Evolutionary conservation across 768 basidiomycete species (phyloP), one percentile per base, ranked within the genome.

Genomic region (Panus rudis): DNA sequence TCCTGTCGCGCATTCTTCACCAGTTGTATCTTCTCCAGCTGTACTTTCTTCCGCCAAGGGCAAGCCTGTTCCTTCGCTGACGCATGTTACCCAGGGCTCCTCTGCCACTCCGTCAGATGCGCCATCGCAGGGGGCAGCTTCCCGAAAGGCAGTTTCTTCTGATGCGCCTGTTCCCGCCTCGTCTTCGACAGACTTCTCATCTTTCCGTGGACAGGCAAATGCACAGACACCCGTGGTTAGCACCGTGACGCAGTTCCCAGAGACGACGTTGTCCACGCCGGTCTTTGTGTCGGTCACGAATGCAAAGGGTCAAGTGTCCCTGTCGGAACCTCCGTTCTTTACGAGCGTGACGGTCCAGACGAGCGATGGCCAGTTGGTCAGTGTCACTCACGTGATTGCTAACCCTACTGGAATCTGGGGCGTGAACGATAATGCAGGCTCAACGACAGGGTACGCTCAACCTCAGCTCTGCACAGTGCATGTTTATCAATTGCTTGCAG

Each of bases 361-460:
- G 14, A 47, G 70, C 6, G 62, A 73, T 49, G 75, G 78, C 7
- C 53, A 56, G 16, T 51, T 69, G 19, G 58, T 71, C 16, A 77
- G 75, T 3, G 57, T 67, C 43, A 81, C 79, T 1, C 70, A 76
- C 39, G 63, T 78, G 28, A 63, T 75, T 20, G 73, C 76, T 4
- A 79, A 78, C 54, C 75, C 71, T 37, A 61, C 68, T 17, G 61
- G 58, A 11, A 51, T 59, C 25, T 58, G 53, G 41, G 52, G 60
- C 46, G 60, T 61, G 12, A 27, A 31, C 22, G 47, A 47, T 19
- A 28, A 14, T 16, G 28, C 28, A 27, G 42, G 30, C 13, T 28
- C 37, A n/a, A 38, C 42, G 24, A 11, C 25, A 39, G 52, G 51
- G 62, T 63, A 50, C 42, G 54, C 21, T 17, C n/a, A n/a, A n/a